Evolutionary conservation across 2,329 filamentous ascomycete genomes (phyloP).

Genomic region (Neofusicoccum umdonicola): DNA sequence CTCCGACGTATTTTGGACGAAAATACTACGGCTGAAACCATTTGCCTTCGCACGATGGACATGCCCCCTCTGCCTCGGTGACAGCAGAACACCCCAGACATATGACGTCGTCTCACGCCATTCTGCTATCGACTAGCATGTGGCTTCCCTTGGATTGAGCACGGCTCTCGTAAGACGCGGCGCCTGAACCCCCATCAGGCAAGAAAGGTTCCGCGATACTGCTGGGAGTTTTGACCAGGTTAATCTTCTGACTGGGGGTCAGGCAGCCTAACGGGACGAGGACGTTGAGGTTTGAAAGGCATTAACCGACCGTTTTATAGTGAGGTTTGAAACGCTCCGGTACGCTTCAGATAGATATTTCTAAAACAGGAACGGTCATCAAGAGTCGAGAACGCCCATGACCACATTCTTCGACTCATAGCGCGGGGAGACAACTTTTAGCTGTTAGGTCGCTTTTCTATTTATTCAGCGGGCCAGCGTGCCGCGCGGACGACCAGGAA

Average conservation of each 20-base stretch:
- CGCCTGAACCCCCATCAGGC: background rate
- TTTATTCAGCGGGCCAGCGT: background rate
- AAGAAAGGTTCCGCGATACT: background rate
- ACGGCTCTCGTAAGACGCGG: background rate
- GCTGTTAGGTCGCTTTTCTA: background rate
- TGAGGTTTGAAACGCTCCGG: background rate
- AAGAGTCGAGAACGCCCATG: background rate
- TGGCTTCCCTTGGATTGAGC: background rate
- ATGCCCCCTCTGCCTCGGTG: background rate
- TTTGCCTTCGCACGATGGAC: background rate
- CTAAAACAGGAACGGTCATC: background rate
- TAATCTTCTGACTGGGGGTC: background rate
- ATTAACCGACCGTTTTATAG: background rate
- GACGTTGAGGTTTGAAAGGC: background rate
- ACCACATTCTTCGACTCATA: background rate
- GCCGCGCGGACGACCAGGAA: background rate
- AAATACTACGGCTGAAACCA: constrained; percentile 4
- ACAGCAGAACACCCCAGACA: background rate
- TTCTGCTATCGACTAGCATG: background rate
- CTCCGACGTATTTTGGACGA: background rate
- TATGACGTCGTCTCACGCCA: constrained; percentile 1
- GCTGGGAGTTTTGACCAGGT: background rate
- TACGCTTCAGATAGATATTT: constrained; percentile 2
- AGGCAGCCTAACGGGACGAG: background rate
- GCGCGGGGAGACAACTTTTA: background rate